These are phyloP conservation scores for Beta lomatogona DNA, from an alignment of 179 eudicot species.

Conservation along the genomic window DNA sequence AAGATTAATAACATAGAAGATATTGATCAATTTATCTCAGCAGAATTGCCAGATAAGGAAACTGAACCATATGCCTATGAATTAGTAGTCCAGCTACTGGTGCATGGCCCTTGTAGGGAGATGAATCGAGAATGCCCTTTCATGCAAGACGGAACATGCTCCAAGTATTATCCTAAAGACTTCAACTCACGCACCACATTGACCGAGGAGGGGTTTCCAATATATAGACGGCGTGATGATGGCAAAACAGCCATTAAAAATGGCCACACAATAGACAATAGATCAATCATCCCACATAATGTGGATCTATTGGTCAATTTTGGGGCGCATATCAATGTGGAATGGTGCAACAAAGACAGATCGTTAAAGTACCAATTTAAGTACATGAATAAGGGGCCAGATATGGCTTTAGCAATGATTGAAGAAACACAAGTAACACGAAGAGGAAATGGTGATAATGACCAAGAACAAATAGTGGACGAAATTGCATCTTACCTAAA, in stretches of 20 bases:
- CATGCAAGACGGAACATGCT: slow-evolving; percentile 24
- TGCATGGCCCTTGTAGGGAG: slow-evolving; percentile 16
- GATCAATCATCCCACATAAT: slow-evolving; percentile 29
- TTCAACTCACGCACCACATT: background rate
- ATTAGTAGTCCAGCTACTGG: background rate
- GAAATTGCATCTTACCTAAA: slow-evolving; percentile 5
- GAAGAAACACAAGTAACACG: background rate
- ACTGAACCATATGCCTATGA: background rate
- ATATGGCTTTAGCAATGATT: background rate
- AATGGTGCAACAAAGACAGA: slow-evolving; percentile 30
- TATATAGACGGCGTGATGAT: slow-evolving; percentile 25
- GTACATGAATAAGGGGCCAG: slow-evolving; percentile 34
- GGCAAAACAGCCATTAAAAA: background rate
- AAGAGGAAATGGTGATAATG: too few species aligned
- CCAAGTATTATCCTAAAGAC: slow-evolving; percentile 25
- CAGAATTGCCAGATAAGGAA: slow-evolving; percentile 4
- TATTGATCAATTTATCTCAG: background rate
- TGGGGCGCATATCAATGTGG: slow-evolving; percentile 32
- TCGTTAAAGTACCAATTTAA: slow-evolving; percentile 34
- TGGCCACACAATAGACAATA: slow-evolving; percentile 14
- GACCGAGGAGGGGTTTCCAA: slow-evolving; percentile 28
- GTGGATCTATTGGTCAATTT: slow-evolving; percentile 11
- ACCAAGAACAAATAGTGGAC: background rate
- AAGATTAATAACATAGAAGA: background rate
- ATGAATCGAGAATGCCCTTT: slow-evolving; percentile 15